phyloP scores from a whole-genome alignment of 192 early-diverging fungal genomes.

The Geranomyces variabilis region DNA sequence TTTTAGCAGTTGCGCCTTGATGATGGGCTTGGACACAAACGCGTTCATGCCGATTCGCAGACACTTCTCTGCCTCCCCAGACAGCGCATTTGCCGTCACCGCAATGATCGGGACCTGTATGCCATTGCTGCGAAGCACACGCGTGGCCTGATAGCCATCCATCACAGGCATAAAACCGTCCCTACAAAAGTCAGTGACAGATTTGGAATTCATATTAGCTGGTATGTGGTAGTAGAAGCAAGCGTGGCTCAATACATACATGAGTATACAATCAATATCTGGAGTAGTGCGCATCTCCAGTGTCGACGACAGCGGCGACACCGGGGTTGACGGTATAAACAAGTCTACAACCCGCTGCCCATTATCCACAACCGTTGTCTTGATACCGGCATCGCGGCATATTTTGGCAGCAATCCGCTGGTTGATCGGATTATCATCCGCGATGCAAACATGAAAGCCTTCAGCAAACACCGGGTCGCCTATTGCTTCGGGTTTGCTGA shows the following conservation, averaged over 20 bases:
- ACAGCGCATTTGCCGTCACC: slow-evolving; percentile 18
- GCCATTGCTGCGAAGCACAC: not conserved
- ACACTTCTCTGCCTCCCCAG: slow-evolving; percentile 12
- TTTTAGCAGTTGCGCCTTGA: not conserved
- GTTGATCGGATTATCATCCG: slow-evolving; percentile 33
- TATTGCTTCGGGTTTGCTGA: not conserved
- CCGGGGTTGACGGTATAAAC: not conserved
- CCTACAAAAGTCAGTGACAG: slow-evolving; percentile 17
- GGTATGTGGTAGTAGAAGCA: not conserved
- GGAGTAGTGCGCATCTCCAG: not conserved
- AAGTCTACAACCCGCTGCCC: too few species aligned
- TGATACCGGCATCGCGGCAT: not conserved
- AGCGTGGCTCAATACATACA: not conserved
- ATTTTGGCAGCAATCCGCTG: not conserved
- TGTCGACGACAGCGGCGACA: not conserved
- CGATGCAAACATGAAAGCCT: slow-evolving; percentile 3
- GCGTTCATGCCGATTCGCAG: slow-evolving; percentile 21
- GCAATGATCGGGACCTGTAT: slow-evolving; percentile 23
- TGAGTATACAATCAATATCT: not conserved
- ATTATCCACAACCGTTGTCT: not conserved
- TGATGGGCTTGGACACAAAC: slow-evolving; percentile 24
- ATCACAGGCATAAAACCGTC: slow-evolving; percentile 28
- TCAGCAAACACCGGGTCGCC: not conserved
- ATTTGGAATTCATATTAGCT: too few species aligned
- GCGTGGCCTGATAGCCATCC: slow-evolving; percentile 22